Percentiles rank a stretch among this genome's conserved stretches.
These are phyloP conservation scores for Phylloporus scabripes DNA, from an alignment of 768 basidiomycete species.

Conservation along the genomic window DNA sequence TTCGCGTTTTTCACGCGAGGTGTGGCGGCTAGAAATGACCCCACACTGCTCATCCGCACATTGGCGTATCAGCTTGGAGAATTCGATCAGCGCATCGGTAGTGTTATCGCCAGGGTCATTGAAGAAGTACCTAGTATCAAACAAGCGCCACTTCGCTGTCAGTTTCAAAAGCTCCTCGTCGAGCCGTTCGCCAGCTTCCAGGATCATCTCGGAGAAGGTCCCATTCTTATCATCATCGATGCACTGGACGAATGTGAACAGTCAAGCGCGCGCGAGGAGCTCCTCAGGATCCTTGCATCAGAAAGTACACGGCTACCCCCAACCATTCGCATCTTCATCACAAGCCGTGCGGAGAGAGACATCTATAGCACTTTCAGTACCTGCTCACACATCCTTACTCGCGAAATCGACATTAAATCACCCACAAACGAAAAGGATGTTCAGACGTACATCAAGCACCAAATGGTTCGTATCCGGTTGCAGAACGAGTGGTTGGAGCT, in stretches of 20 bases:
- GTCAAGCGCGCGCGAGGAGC: conserved; percentile 20
- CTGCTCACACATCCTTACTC: conserved; percentile 10
- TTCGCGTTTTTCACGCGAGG: conserved; percentile 34
- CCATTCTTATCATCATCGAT: conserved; percentile 32
- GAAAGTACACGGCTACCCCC: conserved; percentile 15
- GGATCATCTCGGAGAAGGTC: conserved; percentile 20
- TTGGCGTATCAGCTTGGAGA: conserved; percentile 32
- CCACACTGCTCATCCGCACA: conserved; percentile 29
- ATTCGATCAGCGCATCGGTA: conserved; percentile 29
- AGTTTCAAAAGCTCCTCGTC: conserved; percentile 32
- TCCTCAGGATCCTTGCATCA: conserved; percentile 25
- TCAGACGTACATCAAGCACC: conserved; percentile 22
- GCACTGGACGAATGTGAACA: conserved; percentile 33
- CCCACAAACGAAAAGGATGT: conserved; percentile 23
- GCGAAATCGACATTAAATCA: conserved; percentile 26
- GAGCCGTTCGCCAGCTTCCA: conserved; percentile 23
- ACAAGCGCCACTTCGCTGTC: conserved; percentile 25
- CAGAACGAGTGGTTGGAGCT: conserved; percentile 27
- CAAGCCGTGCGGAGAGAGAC: conserved; percentile 30
- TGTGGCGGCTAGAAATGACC: conserved; percentile 26
- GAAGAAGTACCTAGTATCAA: conserved; percentile 26
- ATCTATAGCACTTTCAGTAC: conserved; percentile 17
- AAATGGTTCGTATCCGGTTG: conserved; percentile 21
- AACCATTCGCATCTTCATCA: conserved; percentile 30
- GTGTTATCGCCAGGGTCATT: conserved; percentile 22